Evolutionary conservation across 1,139 yeast genomes (phyloP), one percentile per base, ranked within the genome.

Genomic region (Keqinozyma sinolaborantium): DNA sequence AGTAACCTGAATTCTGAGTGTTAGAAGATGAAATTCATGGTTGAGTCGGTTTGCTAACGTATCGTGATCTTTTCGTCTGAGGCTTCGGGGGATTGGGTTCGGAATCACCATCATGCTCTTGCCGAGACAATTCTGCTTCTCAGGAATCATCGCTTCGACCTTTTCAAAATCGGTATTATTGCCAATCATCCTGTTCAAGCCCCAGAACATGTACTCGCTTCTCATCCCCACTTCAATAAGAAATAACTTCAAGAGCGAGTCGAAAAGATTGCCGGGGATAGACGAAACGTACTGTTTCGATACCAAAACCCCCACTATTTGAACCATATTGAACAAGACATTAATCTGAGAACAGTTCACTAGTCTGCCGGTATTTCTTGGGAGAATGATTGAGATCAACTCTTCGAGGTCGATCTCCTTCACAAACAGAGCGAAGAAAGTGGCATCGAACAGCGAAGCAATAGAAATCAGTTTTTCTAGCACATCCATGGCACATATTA

Each of bases 101-200:
- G 73, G 71, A 12, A 47, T 45, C 4, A 50, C 38, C 1, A 64
- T 48, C 16, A 58, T 42, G 16, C 53, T 45, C 31, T 53, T 53
- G 28, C 54, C 47, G 16, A 63, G 38, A 14, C 42, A 29, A 31
- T 56, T 57, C 28, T 48, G 50, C 0, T 49, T 44, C 4, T 32
- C 30, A 0, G 73, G 73, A 4, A 66, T 49, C 8, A 59, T 52
- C 9, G 53, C 42, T 32, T 62, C 62, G 21, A 69, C 43, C 29
- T 56, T 58, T 2, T 38, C 36, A 25, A 63, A 56, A 44, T 68
- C 76, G 3, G 41, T 36, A 41, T 75, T 77, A 39, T 73, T 73
- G 0, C 85, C 85, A 20, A 76, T 38, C 2, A 64, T 41, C 39
- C 82, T 48, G 45, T 75, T 78, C 33, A 80, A 53, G 0, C 86